phyloP scores from a whole-genome alignment of 805 yeast genomes.

The Teunomyces kruisii region DNA sequence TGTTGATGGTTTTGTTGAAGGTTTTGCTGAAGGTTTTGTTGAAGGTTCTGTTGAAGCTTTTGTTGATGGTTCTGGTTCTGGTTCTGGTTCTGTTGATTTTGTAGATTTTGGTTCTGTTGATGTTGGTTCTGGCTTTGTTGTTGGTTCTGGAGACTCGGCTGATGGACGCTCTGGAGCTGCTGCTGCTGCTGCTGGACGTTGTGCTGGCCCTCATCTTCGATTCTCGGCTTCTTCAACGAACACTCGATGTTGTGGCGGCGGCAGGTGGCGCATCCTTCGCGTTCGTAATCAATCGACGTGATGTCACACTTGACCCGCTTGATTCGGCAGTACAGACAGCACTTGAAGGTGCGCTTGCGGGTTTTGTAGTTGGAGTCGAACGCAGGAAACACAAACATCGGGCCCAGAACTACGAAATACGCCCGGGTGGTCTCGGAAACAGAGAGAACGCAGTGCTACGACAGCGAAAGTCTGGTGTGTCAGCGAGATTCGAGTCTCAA shows the following conservation, averaged over 20 bases:
- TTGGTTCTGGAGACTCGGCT: not conserved
- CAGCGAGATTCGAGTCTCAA: not conserved
- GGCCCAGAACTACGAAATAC: not conserved
- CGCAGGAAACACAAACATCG: conserved; percentile 38
- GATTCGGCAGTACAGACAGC: conserved; percentile 31
- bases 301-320: conserved; percentile 30
- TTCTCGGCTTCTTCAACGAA: conserved; percentile 7
- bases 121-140: not conserved
- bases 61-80: not conserved
- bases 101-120: not conserved
- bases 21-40: not conserved
- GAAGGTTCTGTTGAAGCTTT: not conserved
- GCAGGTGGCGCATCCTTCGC: conserved; percentile 30
- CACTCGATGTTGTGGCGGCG: conserved; percentile 20
- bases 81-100: not conserved
- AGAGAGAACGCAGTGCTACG: not conserved
- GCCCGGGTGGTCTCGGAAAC: not conserved
- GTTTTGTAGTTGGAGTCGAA: conserved; percentile 33
- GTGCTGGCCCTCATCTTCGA: not conserved
- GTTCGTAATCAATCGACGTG: conserved; percentile 23
- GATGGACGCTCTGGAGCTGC: not conserved
- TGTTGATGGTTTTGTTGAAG: not conserved
- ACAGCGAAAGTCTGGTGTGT: not conserved
- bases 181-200: not conserved
- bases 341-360: conserved; percentile 33